Evolutionary conservation across 2,329 filamentous ascomycete genomes (phyloP), one percentile per base, ranked within the genome.

Genomic region (Fusarium subtropicale): DNA sequence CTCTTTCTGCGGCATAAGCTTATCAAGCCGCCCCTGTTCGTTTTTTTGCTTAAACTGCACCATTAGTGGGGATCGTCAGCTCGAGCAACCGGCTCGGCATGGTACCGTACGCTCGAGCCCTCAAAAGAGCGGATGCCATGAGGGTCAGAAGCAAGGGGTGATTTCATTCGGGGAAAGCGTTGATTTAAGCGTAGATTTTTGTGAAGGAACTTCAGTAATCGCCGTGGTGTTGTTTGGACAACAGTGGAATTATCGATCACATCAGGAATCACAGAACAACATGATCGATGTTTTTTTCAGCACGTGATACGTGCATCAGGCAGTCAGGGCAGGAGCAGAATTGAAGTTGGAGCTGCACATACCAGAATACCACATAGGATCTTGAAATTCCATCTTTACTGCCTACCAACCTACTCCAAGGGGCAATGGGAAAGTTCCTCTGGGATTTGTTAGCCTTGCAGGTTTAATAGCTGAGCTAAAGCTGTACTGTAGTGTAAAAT

Each of bases 61-160:
- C 39, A 47, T 12, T 18, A 42, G 62, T 65, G 54, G 61, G 16
- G 39, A 39, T 57, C 46, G 18, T 51, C 52, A 38, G 39, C 38
- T 34, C 18, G 12, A 64, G 22, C 42, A 44, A 36, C 34, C 45
- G 39, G 44, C 26, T 65, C 34, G 46, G 46, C n/a, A 47, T 58
- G 26, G 16, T 65, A 28, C 42, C 34, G 45, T 50, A 66, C 61
- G 63, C 61, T 66, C 61, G 33, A 66, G 54, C 60, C 53, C 59
- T 52, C 36, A n/a, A 16, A 26, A 30, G 39, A 60, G 53, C 33
- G 60, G 39, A 36, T 52, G 41, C 36, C 18, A 26, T 52, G n/a
- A 44, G 52, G 64, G 46, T 42, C 57, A 16, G 30, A 39, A 39
- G 26, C 60, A 57, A 57, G 51, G 51, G 39, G 39, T n/a, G 20